Evolutionary conservation across 164 flowering plant species (phyloP).

Genomic region (Magnolia changhungtana): DNA sequence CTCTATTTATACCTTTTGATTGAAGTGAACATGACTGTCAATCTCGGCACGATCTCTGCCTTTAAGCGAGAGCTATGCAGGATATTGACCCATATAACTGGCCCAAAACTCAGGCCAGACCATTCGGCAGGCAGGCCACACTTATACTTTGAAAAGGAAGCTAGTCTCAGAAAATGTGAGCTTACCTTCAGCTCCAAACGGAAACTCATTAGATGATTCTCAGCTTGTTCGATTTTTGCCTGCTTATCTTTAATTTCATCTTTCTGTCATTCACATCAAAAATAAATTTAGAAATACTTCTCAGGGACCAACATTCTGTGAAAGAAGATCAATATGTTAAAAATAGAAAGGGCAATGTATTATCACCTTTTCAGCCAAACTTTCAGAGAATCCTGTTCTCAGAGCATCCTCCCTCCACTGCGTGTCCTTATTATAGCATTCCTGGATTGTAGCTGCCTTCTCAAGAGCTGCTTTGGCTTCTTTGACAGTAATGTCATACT

Average conservation of each 20-base stretch:
- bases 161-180: not conserved
- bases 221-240: conserved; percentile 68
- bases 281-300: not conserved
- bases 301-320: not conserved
- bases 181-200: conserved; percentile 73
- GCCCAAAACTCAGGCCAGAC: not conserved
- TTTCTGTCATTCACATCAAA: conserved; percentile 48
- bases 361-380: conserved; percentile 69
- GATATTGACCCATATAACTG: not conserved
- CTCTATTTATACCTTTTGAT: too few relatives aligned
- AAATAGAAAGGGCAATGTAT: not conserved
- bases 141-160: not conserved
- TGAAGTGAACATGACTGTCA: too few relatives aligned
- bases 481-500: conserved; percentile 74
- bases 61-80: not conserved
- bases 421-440: conserved; percentile 58
- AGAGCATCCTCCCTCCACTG: conserved; percentile 80
- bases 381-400: conserved; percentile 59
- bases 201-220: conserved; percentile 73
- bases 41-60: too few relatives aligned
- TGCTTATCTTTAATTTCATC: conserved; percentile 69
- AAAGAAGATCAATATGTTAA: not conserved
- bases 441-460: conserved; percentile 88
- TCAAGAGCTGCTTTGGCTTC: conserved; percentile 90
- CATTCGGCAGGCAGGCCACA: not conserved